Conservation (phyloP, 2,329 filamentous ascomycete species). For the Phaeosphaeriaceae sp. region DNA sequence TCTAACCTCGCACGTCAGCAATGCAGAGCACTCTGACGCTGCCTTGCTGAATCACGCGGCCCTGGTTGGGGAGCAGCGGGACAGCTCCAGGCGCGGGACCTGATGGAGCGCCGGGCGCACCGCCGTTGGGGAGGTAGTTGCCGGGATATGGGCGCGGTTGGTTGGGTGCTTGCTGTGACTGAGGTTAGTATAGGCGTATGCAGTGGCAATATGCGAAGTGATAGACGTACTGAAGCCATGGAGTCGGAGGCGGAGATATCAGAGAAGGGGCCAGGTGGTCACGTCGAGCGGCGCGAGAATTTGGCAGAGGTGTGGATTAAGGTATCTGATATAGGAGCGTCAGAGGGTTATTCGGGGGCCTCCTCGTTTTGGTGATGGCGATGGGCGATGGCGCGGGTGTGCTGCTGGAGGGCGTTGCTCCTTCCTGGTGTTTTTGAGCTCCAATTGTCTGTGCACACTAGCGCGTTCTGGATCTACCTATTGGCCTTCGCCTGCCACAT, state of each 20-base stretch:
- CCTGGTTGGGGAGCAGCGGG: constrained; percentile 60
- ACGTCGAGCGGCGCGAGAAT: constrained; percentile 14
- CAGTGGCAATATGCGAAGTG: constrained; percentile 13
- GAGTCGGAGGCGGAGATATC: constrained; percentile 32
- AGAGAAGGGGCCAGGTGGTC: constrained; percentile 28
- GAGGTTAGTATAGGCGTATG: constrained; percentile 27
- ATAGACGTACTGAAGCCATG: constrained; percentile 45
- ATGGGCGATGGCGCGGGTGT: constrained; percentile 26
- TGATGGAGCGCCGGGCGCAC: constrained; percentile 49
- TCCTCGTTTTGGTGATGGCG: constrained; percentile 35
- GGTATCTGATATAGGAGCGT: constrained; percentile 12
- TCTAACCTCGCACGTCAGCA: constrained; percentile 59
- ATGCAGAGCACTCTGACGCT: constrained; percentile 59
- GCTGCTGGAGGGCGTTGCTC: constrained; percentile 24
- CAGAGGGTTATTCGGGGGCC: constrained; percentile 23
- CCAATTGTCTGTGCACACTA: constrained; percentile 18
- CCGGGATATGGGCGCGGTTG: constrained; percentile 59
- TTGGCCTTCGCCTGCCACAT: constrained; percentile 12
- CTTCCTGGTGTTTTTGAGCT: constrained; percentile 38
- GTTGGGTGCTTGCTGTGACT: constrained; percentile 55
- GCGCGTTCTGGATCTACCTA: constrained; percentile 25
- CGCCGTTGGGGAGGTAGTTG: constrained; percentile 57
- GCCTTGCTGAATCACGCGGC: constrained; percentile 59
- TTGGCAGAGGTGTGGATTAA: constrained; percentile 10
- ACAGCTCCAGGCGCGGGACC: constrained; percentile 53